Evolutionary conservation across 2,329 filamentous ascomycete genomes (phyloP), one percentile per base, ranked within the genome.

Genomic region (Apiospora koreana): DNA sequence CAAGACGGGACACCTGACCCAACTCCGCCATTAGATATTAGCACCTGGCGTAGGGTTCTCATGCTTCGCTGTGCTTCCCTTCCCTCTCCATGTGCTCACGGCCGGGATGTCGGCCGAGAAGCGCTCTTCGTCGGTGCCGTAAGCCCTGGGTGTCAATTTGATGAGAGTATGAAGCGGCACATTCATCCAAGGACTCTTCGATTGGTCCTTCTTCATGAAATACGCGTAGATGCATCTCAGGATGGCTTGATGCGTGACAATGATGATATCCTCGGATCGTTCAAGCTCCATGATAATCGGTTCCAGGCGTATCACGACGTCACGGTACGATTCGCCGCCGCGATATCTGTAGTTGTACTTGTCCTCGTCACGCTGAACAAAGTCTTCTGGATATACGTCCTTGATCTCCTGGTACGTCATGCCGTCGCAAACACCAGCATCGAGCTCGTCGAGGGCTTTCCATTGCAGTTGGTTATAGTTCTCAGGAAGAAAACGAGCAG

Each of bases 281-380:
- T 99, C 96, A 68, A 99, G 87, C 81, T 99, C 96, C 96, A 99
- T 99, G 83, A 99, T 99, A 82, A 99, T 99, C 72, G 96, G 96
- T 79, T 99, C 96, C 0, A 99, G 90, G 0, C 96, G 94, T 77
- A 98, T 98, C 50, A 99, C 96, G 1, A 99, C 95, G 78, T 99
- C 96, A 69, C 95, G 93, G 81, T 99, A 92, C 72, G 93, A 97
- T 83, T 99, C 96, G 69, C 96, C 96, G 73, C 96, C 96, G 6
- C 96, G 92, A 83, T 99, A 99, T 70, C 96, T 94, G 84, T 99
- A 99, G 85, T 99, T 98, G 89, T 98, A 98, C 83, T 99, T 99
- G 86, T 99, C 96, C 75, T 97, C 94, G 81, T 99, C 96, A 73
- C 96, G 94, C 43, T 95, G 94, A 67, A 91, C 90, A 83, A 99